These are phyloP conservation scores for Monilinia aucupariae DNA, from an alignment of 2,329 filamentous ascomycete genomes.

Conservation along the genomic window DNA sequence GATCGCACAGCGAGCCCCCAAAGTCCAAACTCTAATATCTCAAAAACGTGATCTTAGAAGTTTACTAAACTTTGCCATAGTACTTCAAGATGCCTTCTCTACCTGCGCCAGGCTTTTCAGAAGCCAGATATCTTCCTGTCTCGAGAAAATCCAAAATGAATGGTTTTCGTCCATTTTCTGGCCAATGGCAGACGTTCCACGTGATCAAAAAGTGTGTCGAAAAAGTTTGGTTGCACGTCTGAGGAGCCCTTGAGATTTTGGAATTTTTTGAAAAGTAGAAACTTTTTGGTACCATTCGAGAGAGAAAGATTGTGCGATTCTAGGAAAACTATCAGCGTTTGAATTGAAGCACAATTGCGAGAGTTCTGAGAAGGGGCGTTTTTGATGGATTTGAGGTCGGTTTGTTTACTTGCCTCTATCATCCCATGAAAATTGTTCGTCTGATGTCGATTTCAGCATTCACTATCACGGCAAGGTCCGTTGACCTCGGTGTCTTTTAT, in stretches of 20 bases:
- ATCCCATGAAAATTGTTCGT: background rate
- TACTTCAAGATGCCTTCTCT: background rate
- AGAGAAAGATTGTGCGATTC: background rate
- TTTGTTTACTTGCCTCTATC: background rate
- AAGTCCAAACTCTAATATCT: background rate
- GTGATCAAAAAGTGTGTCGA: background rate
- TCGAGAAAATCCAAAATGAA: background rate
- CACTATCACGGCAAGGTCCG: background rate
- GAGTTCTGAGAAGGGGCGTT: background rate
- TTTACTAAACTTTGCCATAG: background rate
- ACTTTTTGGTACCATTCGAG: background rate
- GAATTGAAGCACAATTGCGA: background rate
- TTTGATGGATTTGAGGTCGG: background rate
- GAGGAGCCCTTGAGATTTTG: background rate
- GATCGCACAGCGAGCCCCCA: background rate
- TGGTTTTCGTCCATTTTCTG: background rate
- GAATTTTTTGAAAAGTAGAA: background rate
- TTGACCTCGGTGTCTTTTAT: background rate
- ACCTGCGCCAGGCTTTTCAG: background rate
- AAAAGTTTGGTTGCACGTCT: conserved; percentile 5
- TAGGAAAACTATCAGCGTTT: background rate
- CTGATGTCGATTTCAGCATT: conserved; percentile 1
- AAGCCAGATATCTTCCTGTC: background rate
- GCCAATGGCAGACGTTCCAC: conserved; percentile 1
- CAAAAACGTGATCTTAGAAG: background rate